Conservation (phyloP, 805 yeast species). For the Pichia rugopelliculosa region DNA sequence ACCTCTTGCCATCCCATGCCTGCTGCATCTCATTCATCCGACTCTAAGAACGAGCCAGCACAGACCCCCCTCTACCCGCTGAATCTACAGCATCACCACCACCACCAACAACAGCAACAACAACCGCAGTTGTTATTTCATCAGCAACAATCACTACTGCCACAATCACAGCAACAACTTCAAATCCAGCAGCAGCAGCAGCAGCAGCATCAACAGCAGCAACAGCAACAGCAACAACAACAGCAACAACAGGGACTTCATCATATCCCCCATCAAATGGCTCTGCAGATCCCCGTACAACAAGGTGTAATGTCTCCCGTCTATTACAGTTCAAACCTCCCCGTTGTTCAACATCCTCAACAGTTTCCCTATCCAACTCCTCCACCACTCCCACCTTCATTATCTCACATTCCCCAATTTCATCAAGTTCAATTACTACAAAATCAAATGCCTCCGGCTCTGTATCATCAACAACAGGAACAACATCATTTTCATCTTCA, state of each 20-base stretch:
- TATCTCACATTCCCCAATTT: background rate
- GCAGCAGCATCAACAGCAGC: slow-evolving; percentile 3
- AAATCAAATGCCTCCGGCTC: background rate
- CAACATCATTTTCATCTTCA: background rate
- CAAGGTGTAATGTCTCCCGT: background rate
- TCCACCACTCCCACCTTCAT: background rate
- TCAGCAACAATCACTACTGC: too few species aligned
- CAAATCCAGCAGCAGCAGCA: slow-evolving; percentile 1
- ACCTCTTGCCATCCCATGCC: background rate
- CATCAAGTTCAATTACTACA: background rate
- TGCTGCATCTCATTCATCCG: background rate
- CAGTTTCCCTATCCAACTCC: background rate
- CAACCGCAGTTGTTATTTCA: too few species aligned
- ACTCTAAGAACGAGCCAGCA: background rate
- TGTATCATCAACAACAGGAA: background rate
- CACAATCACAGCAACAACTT: background rate
- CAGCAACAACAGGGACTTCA: slow-evolving; percentile 7
- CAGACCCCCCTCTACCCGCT: background rate
- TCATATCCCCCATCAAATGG: background rate
- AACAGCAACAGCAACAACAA: slow-evolving; percentile 5
- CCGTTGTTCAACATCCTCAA: background rate
- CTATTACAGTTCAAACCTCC: background rate
- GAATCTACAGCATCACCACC: background rate
- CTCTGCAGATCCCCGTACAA: background rate
- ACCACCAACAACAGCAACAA: background rate